These are phyloP conservation scores for Paramecium pentaurelia DNA, from an alignment of 73 alveolate genomes.

Conservation along the genomic window DNA sequence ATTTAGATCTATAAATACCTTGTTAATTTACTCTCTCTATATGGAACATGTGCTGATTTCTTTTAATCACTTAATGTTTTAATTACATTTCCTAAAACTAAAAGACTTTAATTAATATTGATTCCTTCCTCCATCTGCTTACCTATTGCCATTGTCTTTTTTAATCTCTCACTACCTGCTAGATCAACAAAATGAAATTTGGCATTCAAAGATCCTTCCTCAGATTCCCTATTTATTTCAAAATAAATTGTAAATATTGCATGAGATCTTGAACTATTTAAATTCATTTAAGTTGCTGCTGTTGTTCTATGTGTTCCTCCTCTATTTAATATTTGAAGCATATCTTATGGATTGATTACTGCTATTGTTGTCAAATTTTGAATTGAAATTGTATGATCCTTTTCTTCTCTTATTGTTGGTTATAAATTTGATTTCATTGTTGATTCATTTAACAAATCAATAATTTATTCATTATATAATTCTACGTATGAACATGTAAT, in stretches of 20 bases:
- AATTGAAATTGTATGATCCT: conserved; percentile 80
- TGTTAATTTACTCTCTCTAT: conserved; percentile 96
- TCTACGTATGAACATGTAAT: conserved; percentile 89
- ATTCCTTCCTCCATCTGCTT: conserved; percentile 90
- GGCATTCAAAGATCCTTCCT: conserved; percentile 82
- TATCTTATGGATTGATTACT: conserved; percentile 84
- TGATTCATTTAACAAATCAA: conserved; percentile 85
- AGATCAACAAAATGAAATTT: conserved; percentile 96
- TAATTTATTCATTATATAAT: conserved; percentile 92
- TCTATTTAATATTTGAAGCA: conserved; percentile 79
- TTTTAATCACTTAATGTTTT: conserved; percentile 86
- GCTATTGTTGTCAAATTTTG: conserved; percentile 77
- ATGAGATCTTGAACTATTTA: conserved; percentile 91
- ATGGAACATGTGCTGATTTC: conserved; percentile 91
- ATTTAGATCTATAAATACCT: not conserved
- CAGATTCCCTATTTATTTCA: conserved; percentile 74
- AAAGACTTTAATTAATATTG: conserved; percentile 88
- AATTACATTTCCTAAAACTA: conserved; percentile 93
- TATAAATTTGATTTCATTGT: conserved; percentile 46
- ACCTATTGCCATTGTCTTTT: conserved; percentile 90
- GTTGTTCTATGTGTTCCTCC: conserved; percentile 93
- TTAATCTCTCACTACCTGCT: conserved; percentile 97
- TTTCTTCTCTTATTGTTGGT: conserved; percentile 75
- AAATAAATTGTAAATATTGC: conserved; percentile 91
- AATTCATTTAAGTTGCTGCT: conserved; percentile 87